Base-by-base conservation (phyloP, 352 stramenopile genomes). In the Phytopythium cucurbitacearum region DNA sequence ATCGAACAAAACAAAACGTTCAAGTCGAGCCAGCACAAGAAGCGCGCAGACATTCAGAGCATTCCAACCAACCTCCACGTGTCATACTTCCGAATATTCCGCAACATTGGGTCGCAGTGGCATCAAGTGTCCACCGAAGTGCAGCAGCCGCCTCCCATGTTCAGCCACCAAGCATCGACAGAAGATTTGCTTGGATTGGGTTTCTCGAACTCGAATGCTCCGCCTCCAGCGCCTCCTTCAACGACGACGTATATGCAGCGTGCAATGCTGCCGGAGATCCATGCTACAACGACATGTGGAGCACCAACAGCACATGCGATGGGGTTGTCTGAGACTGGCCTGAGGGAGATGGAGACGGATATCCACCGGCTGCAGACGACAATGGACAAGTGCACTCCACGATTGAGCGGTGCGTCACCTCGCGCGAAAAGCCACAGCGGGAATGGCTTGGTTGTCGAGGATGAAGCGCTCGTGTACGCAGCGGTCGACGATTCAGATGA, bases 51-150 rank as follows among this genome's bases (percentile, higher is more conserved):
- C 44, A 87, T 91, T 34, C 80, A 91, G 48, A 84, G 65, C 9
- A 89, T 95, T 36, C 74, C 83, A 7, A 95, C 85, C 7, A 95
- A 95, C 38, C 53, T 95, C 9, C 83, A 93, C 49, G 75, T 95
- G 6, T 89, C 85, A 12, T 91, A 87, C 45, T 91, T 92, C 45
- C 76, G 80, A n/a, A 87, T 94, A 36, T 75, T 83, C 41, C 66
- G 80, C 12, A 66, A 88, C 34, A 77, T 82, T 64, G 70, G 56
- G 43, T 78, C 59, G 0, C 56, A 68, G 51, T 67, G 48, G 48
- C 48, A 11, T 41, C 37, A 39, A 62, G 43, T 50, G 46, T 34
- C 4, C 40, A 33, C 32, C 35, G 37, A 38, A 44, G 39, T 62
- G 3, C 32, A 63, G 13, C 38, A 52, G n/a, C 39, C 63, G 3